Percentiles rank a stretch among this genome's conserved stretches.
Conservation (phyloP, 148 eudicot species). For the Limonium bicolor region DNA sequence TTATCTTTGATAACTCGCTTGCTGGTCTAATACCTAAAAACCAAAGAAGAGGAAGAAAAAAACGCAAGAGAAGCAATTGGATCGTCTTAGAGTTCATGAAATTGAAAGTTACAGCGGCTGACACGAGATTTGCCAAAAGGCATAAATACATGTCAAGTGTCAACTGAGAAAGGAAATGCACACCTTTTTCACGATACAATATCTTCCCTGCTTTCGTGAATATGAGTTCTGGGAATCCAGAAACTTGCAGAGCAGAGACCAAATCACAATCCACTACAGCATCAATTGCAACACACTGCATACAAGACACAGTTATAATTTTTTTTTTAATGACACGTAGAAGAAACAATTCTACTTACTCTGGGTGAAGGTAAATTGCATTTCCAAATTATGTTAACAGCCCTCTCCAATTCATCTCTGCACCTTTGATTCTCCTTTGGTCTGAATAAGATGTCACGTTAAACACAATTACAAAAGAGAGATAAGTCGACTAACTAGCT, state of each 20-base stretch:
- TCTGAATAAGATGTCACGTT: conserved; percentile 19
- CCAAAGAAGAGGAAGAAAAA: background rate
- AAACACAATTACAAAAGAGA: background rate
- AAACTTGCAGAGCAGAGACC: conserved; percentile 68
- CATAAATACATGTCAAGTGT: background rate
- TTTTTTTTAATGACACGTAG: background rate
- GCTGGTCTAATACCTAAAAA: conserved; percentile 57
- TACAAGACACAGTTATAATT: background rate
- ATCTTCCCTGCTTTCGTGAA: conserved; percentile 91
- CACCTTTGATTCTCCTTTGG: conserved; percentile 81
- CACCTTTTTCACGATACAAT: conserved; percentile 91
- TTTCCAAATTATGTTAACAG: conserved; percentile 88
- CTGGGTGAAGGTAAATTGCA: conserved; percentile 96
- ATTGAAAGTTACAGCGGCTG: too few species aligned
- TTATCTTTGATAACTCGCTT: conserved; percentile 75
- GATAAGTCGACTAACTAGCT: background rate
- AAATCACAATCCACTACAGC: conserved; percentile 67
- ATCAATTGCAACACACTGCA: conserved; percentile 94
- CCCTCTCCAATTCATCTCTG: conserved; percentile 79
- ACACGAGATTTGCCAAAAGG: background rate
- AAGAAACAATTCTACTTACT: conserved; percentile 26
- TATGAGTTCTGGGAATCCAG: conserved; percentile 70
- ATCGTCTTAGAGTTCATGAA: background rate
- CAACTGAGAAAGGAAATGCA: background rate
- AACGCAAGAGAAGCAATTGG: background rate